Evolutionary conservation across 257 asterid species (phyloP), one percentile per base, ranked within the genome.

Genomic region (Solanum chiquidenum): DNA sequence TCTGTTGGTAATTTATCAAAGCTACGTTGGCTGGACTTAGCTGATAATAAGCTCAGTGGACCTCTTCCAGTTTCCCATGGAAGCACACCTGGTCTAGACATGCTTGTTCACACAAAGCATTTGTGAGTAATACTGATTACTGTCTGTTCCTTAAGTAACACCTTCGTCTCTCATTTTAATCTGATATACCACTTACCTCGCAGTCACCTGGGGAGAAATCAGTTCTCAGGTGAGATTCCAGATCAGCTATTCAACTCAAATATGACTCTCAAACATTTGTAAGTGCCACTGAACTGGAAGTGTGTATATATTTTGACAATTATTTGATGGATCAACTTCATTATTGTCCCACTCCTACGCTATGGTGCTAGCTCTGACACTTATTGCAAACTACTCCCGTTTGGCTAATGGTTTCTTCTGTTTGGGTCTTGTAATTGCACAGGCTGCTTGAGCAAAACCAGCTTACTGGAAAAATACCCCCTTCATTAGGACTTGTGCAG

Each of bases 151-250:
- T 27, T 80, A 16, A 27, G 66, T 46, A 49, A 46, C n/a, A 49
- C 3, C 69, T 44, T 80, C 3, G 42, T 49, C 69, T 80, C 69
- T 80, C 83, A 40, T 49, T 86, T 86, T 33, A 29, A 86, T 86
- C 73, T 73, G 84, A 58, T 52, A 34, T 86, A 86, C 69, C 37
- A n/a, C 69, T 29, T 52, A 64, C 52, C 79, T 71, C 89, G 91
- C 94, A 97, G 99, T 93, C 98, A 97, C 90, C 91, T 95, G 73
- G 99, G 99, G 86, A 90, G 87, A 72, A 97, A 97, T 88, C 92
- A 71, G 90, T 88, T 97, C 64, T 89, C 95, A 33, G 99, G 98
- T 77, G 96, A 86, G 62, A 94, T 97, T 85, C 98, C 99, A 72
- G 1, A 95, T 35, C 91, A 88, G 89, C 92, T 97, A 85, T 96